phyloP scores from a whole-genome alignment of 1,284 basidiomycete species.

The Caloboletus firmus region DNA sequence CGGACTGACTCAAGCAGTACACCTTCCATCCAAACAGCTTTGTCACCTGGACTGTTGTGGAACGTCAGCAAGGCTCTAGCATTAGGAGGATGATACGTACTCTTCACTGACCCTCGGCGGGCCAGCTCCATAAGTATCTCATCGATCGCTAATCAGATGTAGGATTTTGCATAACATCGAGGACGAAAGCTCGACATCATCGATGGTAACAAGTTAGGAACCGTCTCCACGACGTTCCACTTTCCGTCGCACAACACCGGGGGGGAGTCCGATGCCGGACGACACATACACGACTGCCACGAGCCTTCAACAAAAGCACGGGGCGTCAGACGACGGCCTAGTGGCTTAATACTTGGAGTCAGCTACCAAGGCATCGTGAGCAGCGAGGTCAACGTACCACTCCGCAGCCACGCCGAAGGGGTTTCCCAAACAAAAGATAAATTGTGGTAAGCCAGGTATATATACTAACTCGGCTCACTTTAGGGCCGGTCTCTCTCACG shows the following conservation, averaged over 20 bases:
- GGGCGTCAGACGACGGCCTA: constrained; percentile 22
- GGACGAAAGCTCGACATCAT: constrained; percentile 3
- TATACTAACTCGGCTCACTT: constrained; percentile 22
- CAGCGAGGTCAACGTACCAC: constrained; percentile 7
- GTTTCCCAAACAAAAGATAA: constrained; percentile 28
- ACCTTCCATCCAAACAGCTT: constrained; percentile 10
- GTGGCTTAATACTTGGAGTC: constrained; percentile 7
- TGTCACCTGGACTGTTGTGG: constrained; percentile 14
- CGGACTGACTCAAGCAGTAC: neutral
- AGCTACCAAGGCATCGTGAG: neutral
- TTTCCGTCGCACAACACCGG: constrained; percentile 8
- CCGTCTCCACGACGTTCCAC: constrained; percentile 18
- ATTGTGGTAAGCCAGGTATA: neutral
- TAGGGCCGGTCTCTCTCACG: constrained; percentile 36
- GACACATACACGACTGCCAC: neutral
- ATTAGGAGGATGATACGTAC: constrained; percentile 6
- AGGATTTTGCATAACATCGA: constrained; percentile 6
- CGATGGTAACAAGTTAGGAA: constrained; percentile 18
- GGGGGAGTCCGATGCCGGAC: neutral
- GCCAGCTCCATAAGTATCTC: constrained; percentile 23
- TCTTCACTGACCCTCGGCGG: constrained; percentile 25
- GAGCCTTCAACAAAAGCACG: constrained; percentile 11
- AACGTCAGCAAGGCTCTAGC: constrained; percentile 2
- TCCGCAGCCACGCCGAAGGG: constrained; percentile 33
- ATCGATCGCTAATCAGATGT: constrained; percentile 22